Evolutionary conservation across 2,329 filamentous ascomycete genomes (phyloP).

Genomic region (Epichloe gansuensis): DNA sequence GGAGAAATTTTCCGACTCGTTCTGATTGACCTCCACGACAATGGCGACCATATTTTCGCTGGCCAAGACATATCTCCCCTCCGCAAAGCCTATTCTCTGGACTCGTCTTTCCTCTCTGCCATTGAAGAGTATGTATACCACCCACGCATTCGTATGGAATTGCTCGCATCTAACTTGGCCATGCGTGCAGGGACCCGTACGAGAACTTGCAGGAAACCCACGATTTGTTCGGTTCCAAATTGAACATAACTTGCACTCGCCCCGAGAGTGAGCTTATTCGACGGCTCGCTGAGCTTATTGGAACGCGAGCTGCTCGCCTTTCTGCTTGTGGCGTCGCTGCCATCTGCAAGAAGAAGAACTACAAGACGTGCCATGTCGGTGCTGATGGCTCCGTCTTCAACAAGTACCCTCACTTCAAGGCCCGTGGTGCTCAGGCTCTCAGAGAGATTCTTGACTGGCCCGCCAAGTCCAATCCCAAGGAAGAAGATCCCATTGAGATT

Average conservation of each 20-base stretch:
- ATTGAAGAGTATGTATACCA: conserved; percentile 63
- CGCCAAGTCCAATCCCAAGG: conserved; percentile 50
- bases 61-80: conserved; percentile 70
- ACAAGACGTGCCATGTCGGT: conserved; percentile 80
- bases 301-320: conserved; percentile 83
- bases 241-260: conserved; percentile 57
- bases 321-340: conserved; percentile 92
- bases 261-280: conserved; percentile 83
- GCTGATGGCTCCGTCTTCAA: conserved; percentile 97
- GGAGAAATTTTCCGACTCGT: conserved; percentile 90
- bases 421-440: conserved; percentile 75
- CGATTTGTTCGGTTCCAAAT: conserved; percentile 67
- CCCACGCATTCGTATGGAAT: not conserved
- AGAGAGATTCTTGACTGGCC: conserved; percentile 95
- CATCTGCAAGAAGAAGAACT: conserved; percentile 93
- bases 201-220: conserved; percentile 87
- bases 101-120: conserved; percentile 83
- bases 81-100: conserved; percentile 76
- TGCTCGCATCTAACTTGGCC: not conserved
- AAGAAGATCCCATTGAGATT: conserved; percentile 79
- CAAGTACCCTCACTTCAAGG: conserved; percentile 98
- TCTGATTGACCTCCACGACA: conserved; percentile 74
- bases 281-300: conserved; percentile 83
- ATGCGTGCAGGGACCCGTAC: conserved; percentile 61
- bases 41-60: conserved; percentile 66